Percentiles rank a stretch among this genome's conserved stretches.
These are phyloP conservation scores for Lipomyces kockii DNA, from an alignment of 805 yeast genomes.

Conservation along the genomic window DNA sequence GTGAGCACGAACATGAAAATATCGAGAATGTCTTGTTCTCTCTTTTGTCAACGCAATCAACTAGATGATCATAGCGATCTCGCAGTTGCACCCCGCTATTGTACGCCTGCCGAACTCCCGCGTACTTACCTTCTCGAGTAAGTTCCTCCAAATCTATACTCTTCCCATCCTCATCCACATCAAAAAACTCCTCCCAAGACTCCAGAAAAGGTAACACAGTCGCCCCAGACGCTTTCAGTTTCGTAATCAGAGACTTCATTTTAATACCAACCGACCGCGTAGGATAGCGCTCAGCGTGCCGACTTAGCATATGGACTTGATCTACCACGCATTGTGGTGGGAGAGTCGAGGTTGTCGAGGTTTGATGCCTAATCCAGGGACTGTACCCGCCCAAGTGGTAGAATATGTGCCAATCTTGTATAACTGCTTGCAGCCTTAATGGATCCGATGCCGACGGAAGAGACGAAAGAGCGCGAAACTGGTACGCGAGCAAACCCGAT, in stretches of 20 bases:
- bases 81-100: slow-evolving; percentile 18
- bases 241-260: slow-evolving; percentile 23
- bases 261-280: slow-evolving; percentile 24
- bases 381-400: slow-evolving; percentile 34
- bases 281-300: slow-evolving; percentile 35
- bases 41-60: background rate
- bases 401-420: slow-evolving; percentile 12
- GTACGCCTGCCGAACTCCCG: slow-evolving; percentile 22
- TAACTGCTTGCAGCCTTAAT: background rate
- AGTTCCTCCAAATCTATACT: slow-evolving; percentile 26
- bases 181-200: slow-evolving; percentile 29
- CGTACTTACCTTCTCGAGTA: slow-evolving; percentile 22
- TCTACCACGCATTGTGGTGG: slow-evolving; percentile 22
- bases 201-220: slow-evolving; percentile 23
- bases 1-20: slow-evolving; percentile 32
- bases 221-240: slow-evolving; percentile 10
- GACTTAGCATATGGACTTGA: slow-evolving; percentile 34
- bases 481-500: background rate
- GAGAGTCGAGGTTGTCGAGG: background rate
- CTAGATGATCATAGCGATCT: slow-evolving; percentile 18
- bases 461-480: background rate
- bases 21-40: slow-evolving; percentile 19
- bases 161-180: slow-evolving; percentile 15
- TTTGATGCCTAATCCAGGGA: slow-evolving; percentile 23
- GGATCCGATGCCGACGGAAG: background rate